phyloP scores from a whole-genome alignment of 2,329 filamentous ascomycete species.

The Cordyceps cateniannulata region DNA sequence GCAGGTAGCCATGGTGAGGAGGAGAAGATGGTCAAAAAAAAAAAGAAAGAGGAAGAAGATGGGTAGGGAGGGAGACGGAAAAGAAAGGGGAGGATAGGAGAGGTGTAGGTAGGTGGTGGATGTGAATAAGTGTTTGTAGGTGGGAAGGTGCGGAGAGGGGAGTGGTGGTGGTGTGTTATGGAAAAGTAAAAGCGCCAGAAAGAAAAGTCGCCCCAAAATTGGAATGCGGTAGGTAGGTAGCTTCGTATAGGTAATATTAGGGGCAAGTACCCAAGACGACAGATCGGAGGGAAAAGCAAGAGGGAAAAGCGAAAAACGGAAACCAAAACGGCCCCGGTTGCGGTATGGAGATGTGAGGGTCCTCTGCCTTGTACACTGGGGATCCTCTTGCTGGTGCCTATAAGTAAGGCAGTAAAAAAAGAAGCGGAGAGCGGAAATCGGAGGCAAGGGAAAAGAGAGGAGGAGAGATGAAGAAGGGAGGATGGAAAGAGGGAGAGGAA shows the following conservation, averaged over 20 bases:
- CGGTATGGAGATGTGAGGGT: background rate
- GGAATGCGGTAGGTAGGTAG: background rate
- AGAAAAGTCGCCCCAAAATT: background rate
- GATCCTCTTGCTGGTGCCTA: background rate
- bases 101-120: no score
- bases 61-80: background rate
- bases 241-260: no score
- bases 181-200: background rate
- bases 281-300: background rate
- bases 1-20: conserved; percentile 20
- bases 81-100: background rate
- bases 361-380: background rate
- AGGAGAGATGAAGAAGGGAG: background rate
- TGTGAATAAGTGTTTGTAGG: background rate
- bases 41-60: background rate
- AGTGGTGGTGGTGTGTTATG: background rate
- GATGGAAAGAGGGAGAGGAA: background rate
- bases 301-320: background rate
- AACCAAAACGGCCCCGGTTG: background rate
- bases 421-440: background rate
- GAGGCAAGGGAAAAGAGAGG: background rate
- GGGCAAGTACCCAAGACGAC: background rate
- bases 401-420: background rate
- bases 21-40: background rate
- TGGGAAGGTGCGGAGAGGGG: background rate